Evolutionary conservation across 2,329 filamentous ascomycete genomes (phyloP).

Genomic region (Sarocladium strictum): DNA sequence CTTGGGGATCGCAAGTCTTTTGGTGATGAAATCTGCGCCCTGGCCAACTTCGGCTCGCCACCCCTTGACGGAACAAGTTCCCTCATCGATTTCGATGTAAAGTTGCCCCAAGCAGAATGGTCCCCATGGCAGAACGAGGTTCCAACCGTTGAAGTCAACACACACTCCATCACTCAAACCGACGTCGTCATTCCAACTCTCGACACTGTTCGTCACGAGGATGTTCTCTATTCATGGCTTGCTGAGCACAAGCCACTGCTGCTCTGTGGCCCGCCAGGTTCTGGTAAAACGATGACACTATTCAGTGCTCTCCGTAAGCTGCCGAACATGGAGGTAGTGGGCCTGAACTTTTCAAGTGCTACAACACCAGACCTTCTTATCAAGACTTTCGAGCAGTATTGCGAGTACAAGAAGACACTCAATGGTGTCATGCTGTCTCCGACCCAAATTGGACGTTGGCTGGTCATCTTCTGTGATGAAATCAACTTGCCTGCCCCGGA

Average conservation of each 20-base stretch:
- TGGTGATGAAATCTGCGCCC: conserved; percentile 74
- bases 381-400: conserved; percentile 99
- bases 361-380: conserved; percentile 96
- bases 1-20: conserved; percentile 81
- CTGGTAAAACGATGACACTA: conserved; percentile 99
- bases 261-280: conserved; percentile 94
- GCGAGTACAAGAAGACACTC: conserved; percentile 97
- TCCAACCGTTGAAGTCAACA: conserved; percentile 92
- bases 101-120: conserved; percentile 84
- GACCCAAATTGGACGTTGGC: conserved; percentile 93
- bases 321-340: conserved; percentile 98
- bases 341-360: conserved; percentile 97
- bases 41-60: conserved; percentile 83
- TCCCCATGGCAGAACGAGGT: conserved; percentile 91
- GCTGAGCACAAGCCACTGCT: conserved; percentile 96
- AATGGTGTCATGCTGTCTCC: conserved; percentile 95
- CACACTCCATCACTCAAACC: conserved; percentile 94
- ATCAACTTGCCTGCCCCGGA: conserved; percentile 98
- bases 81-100: conserved; percentile 92
- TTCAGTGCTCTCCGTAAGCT: conserved; percentile 96
- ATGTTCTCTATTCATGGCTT: conserved; percentile 99
- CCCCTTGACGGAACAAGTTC: conserved; percentile 71
- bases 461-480: conserved; percentile 98
- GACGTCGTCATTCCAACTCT: conserved; percentile 97
- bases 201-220: conserved; percentile 95